Conservation (phyloP, 2,329 filamentous ascomycete species). For the Knufia petricola region DNA sequence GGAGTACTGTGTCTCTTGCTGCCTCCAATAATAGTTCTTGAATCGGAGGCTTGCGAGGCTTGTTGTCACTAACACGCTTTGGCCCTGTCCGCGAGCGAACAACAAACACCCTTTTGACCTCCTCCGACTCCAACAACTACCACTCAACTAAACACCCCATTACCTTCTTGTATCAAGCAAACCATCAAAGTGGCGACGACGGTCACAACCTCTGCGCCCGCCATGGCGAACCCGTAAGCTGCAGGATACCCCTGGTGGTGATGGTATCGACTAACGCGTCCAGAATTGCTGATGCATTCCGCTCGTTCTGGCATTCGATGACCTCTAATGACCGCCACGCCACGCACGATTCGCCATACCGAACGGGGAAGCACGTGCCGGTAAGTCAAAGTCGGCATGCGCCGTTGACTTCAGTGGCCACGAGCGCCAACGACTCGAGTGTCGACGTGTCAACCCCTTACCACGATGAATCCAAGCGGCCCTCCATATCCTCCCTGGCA, state of each 20-base stretch:
- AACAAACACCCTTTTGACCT: not conserved
- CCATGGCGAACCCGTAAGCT: not conserved
- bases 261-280: slow-evolving; percentile 10
- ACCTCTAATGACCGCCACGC: slow-evolving; percentile 75
- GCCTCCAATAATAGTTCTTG: too few species aligned
- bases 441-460: slow-evolving; percentile 73
- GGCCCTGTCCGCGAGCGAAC: too few species aligned
- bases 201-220: not conserved
- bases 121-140: not conserved
- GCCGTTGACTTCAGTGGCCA: slow-evolving; percentile 77
- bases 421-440: slow-evolving; percentile 75
- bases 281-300: slow-evolving; percentile 47
- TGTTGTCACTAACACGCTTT: too few species aligned
- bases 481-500: slow-evolving; percentile 38
- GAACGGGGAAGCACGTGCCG: slow-evolving; percentile 80
- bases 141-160: too few species aligned
- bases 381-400: slow-evolving; percentile 72
- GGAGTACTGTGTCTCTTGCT: too few species aligned
- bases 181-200: not conserved
- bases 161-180: too few species aligned
- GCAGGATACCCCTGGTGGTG: not conserved
- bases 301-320: slow-evolving; percentile 92
- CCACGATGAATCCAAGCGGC: slow-evolving; percentile 59
- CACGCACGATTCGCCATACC: slow-evolving; percentile 83
- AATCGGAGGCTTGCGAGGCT: too few species aligned